phyloP scores from a whole-genome alignment of 2,329 filamentous ascomycete species.

The Neospermospora avenae region DNA sequence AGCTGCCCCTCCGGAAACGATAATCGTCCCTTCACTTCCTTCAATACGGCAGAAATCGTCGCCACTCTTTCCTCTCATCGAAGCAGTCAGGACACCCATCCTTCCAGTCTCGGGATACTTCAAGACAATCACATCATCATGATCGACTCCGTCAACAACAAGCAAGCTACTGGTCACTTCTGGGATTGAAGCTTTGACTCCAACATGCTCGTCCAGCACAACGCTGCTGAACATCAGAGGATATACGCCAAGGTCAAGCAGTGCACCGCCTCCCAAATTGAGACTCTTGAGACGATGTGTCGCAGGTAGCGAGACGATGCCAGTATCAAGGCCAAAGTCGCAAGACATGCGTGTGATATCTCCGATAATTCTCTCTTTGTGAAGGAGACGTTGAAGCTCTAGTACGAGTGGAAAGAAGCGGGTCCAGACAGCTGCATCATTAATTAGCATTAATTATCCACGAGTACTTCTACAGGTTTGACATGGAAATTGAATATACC shows the following conservation, averaged over 20 bases:
- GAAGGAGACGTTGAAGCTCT: conserved; percentile 7
- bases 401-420: conserved; percentile 63
- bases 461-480: too few species aligned
- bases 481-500: conserved; percentile 47
- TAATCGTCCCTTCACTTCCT: conserved; percentile 52
- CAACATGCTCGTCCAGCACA: conserved; percentile 43
- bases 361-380: conserved; percentile 40
- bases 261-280: conserved; percentile 59
- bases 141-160: conserved; percentile 1
- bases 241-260: conserved; percentile 66
- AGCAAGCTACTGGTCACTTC: neutral
- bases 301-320: neutral
- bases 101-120: neutral
- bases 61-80: neutral
- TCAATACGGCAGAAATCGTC: conserved; percentile 5
- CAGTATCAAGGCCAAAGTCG: conserved; percentile 24
- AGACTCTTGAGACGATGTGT: conserved; percentile 62
- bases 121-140: neutral
- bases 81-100: conserved; percentile 1
- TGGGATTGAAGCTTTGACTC: neutral
- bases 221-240: conserved; percentile 66
- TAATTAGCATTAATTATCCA: conserved; percentile 36
- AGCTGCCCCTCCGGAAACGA: conserved; percentile 54
- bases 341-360: conserved; percentile 38
- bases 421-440: conserved; percentile 56